Evolutionary conservation across 2,329 filamentous ascomycete genomes (phyloP), one percentile per base, ranked within the genome.

Genomic region (Aspergillus ochraceoroseus): DNA sequence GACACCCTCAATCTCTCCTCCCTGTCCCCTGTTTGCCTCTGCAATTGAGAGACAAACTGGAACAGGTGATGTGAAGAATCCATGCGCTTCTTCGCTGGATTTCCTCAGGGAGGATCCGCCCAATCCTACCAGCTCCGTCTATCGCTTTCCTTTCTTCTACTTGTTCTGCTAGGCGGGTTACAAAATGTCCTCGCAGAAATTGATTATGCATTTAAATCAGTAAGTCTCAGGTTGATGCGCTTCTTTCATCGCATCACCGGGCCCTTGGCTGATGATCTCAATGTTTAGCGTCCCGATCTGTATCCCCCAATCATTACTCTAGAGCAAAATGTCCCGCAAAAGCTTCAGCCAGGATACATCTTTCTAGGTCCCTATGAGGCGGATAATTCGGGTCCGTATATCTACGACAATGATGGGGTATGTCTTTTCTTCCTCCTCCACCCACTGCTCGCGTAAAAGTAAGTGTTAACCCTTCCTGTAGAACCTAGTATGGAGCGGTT

Each of bases 401-500:
- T 75, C 15, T 75, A 72, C 49, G 71, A 75, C 52, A 72, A 70
- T 49, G 59, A 62, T 46, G 72, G 71, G 47, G 66, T 69, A 62
- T 33, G 56, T 33, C 28, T 33, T 6, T 32, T 30, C 13, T 19
- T 11, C n/a, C 14, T 0, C 4, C 17, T n/a, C 12, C 18, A 31
- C 15, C 7, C 14, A 19, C 19, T 12, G 7, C 13, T 18, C 35
- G 25, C 18, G 11, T 30, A 30, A n/a, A 17, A 19, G 23, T 23
- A 6, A 14, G 13, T 32, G 26, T 31, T 42, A 28, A 43, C 28
- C 12, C 18, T 15, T 18, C 15, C 8, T 38, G 15, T 43, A 70
- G 64, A 65, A 75, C 41, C 58, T 75, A 46, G 63, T 75, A 26
- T 75, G 70, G 66, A 71, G 67, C 20, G 71, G 72, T 23, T 73